These are phyloP conservation scores for Alloascoidea hylecoeti DNA, from an alignment of 805 yeast species.

Conservation along the genomic window DNA sequence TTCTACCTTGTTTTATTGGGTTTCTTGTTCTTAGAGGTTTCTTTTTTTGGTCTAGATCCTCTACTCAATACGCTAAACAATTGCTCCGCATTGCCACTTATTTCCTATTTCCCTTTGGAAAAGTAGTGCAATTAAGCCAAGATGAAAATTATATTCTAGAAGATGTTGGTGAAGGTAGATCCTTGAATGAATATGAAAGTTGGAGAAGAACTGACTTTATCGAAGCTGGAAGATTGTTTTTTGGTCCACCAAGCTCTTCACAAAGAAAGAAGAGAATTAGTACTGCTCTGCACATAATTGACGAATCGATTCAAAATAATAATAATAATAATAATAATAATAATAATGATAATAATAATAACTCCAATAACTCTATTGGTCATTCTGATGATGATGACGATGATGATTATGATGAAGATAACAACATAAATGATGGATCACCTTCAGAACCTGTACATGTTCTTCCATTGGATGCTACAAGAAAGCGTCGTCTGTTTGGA, in stretches of 20 bases:
- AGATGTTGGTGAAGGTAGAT: slow-evolving; percentile 81
- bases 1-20: slow-evolving; percentile 34
- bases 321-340: slow-evolving; percentile 2
- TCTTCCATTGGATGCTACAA: neutral
- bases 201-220: slow-evolving; percentile 65
- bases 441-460: no score
- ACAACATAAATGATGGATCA: no score
- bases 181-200: slow-evolving; percentile 68
- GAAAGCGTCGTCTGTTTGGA: slow-evolving; percentile 54
- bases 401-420: slow-evolving; percentile 2
- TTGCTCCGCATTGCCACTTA: slow-evolving; percentile 55
- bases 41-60: slow-evolving; percentile 28
- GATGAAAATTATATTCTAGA: slow-evolving; percentile 76
- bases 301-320: no score
- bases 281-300: no score
- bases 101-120: slow-evolving; percentile 79
- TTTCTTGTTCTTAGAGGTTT: slow-evolving; percentile 28
- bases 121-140: slow-evolving; percentile 60
- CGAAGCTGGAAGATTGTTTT: slow-evolving; percentile 65
- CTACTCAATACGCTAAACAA: slow-evolving; percentile 47
- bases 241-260: slow-evolving; percentile 38
- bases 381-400: slow-evolving; percentile 8
- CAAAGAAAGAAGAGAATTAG: slow-evolving; percentile 1
- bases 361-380: slow-evolving; percentile 6
- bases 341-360: slow-evolving; percentile 7